Percentiles rank a stretch among this genome's conserved stretches.
Evolutionary conservation across 805 yeast species (phyloP).

Genomic region (Spathaspora passalidarum): DNA sequence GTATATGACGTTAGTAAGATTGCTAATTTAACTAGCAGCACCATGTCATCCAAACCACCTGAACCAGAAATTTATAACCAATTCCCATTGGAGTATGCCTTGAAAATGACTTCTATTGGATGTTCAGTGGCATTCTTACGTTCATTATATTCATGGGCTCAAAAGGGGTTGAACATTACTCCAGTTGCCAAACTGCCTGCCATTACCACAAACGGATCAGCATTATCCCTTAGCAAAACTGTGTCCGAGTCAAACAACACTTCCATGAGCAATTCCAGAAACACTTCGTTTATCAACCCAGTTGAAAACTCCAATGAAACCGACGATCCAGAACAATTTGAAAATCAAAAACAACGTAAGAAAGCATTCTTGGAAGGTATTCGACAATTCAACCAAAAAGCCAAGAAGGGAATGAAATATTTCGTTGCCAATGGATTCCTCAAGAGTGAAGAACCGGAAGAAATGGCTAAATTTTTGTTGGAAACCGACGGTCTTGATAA

Average conservation of each 20-base stretch:
- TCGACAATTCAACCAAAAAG: constrained; percentile 76
- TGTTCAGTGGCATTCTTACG: constrained; percentile 79
- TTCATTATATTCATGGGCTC: constrained; percentile 86
- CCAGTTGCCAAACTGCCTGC: background rate
- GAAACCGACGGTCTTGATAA: constrained; percentile 76
- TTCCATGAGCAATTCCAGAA: constrained; percentile 25
- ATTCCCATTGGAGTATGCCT: constrained; percentile 78
- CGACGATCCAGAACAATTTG: constrained; percentile 84
- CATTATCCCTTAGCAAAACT: constrained; percentile 17
- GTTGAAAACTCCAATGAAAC: constrained; percentile 26
- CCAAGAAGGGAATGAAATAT: constrained; percentile 71
- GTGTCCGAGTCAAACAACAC: constrained; percentile 29
- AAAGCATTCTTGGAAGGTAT: constrained; percentile 77
- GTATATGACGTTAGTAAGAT: constrained; percentile 72
- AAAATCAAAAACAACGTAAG: constrained; percentile 76
- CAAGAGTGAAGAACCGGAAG: constrained; percentile 53
- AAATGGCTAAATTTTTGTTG: constrained; percentile 73
- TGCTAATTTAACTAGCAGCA: constrained; percentile 72
- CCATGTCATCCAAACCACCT: constrained; percentile 53
- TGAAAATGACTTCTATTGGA: constrained; percentile 77
- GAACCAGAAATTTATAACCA: constrained; percentile 50
- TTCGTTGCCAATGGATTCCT: constrained; percentile 66
- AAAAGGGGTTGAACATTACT: constrained; percentile 39
- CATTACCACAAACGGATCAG: constrained; percentile 10
- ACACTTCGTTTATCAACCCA: constrained; percentile 15